phyloP scores from a whole-genome alignment of 345 rosid species.

The Citrus glauca region DNA sequence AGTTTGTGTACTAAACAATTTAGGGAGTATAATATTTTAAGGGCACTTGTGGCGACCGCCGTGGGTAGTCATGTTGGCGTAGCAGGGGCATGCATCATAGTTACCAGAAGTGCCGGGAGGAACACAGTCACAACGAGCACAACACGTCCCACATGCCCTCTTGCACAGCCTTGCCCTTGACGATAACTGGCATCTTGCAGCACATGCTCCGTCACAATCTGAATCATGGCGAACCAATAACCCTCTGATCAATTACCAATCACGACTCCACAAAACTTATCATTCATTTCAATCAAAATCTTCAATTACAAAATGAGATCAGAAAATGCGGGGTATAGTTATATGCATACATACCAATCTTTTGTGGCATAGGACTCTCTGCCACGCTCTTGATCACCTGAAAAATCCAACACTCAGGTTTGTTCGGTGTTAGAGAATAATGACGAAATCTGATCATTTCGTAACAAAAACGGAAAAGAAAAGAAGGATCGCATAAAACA shows the following conservation, averaged over 20 bases:
- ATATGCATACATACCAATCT: background rate
- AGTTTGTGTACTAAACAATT: no score
- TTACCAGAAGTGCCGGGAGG: conserved; percentile 32
- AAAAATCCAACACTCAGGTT: background rate
- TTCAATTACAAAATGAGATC: background rate
- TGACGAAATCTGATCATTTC: no score
- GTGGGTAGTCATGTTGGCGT: conserved; percentile 23
- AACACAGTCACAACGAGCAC: conserved; percentile 24
- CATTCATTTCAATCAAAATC: background rate
- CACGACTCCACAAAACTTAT: background rate
- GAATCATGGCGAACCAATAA: background rate
- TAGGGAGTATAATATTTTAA: background rate
- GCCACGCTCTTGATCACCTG: background rate
- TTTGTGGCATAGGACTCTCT: background rate
- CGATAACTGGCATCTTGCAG: conserved; percentile 18
- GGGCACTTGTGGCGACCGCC: conserved; percentile 32
- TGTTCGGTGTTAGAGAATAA: background rate
- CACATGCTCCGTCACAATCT: conserved; percentile 21
- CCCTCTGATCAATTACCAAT: no score
- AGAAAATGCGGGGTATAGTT: no score
- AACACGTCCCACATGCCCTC: conserved; percentile 32
- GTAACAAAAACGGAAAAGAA: no score
- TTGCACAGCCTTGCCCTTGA: conserved; percentile 26
- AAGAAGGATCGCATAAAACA: background rate
- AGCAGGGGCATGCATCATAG: conserved; percentile 25